Percentiles rank a stretch among this genome's conserved stretches.
Evolutionary conservation across 2,329 filamentous ascomycete genomes (phyloP).

Genomic region (Sporothrix humicola): DNA sequence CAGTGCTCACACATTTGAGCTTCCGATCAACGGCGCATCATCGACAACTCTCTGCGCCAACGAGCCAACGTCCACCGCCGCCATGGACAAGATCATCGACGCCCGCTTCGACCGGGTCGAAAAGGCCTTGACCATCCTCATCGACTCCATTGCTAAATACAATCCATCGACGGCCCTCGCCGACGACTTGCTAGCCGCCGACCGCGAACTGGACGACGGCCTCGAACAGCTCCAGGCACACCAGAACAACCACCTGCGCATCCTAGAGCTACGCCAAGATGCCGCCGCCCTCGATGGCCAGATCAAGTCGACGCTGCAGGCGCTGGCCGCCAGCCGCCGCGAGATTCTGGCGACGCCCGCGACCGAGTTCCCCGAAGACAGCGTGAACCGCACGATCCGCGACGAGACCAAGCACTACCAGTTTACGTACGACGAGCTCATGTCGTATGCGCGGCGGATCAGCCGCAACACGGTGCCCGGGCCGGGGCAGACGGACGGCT

Average conservation of each 20-base stretch:
- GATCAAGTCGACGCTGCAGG: conserved; percentile 71
- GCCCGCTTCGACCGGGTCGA: conserved; percentile 69
- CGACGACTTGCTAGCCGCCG: conserved; percentile 71
- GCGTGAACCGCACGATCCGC: conserved; percentile 40
- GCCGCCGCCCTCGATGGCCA: conserved; percentile 71
- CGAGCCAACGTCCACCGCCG: background rate
- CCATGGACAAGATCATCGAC: conserved; percentile 69
- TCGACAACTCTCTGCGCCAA: background rate
- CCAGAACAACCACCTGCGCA: conserved; percentile 73
- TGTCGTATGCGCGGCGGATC: conserved; percentile 79
- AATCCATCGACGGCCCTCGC: conserved; percentile 73
- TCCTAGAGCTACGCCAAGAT: conserved; percentile 70
- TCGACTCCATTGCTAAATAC: conserved; percentile 82
- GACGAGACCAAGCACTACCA: conserved; percentile 49
- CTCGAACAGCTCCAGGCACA: conserved; percentile 73
- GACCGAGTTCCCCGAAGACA: conserved; percentile 58
- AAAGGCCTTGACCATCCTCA: conserved; percentile 68
- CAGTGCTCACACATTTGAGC: background rate
- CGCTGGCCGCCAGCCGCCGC: conserved; percentile 73
- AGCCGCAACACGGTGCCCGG: conserved; percentile 79
- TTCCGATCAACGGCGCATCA: background rate
- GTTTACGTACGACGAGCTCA: conserved; percentile 74
- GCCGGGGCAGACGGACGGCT: conserved; percentile 54
- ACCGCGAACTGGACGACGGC: conserved; percentile 68
- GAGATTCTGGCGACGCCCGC: conserved; percentile 70